A percentile compares a stretch with the other conserved stretches of the same genome.
These are phyloP conservation scores for Ogataea ramenticola DNA, from an alignment of 805 yeast genomes.

Conservation along the genomic window DNA sequence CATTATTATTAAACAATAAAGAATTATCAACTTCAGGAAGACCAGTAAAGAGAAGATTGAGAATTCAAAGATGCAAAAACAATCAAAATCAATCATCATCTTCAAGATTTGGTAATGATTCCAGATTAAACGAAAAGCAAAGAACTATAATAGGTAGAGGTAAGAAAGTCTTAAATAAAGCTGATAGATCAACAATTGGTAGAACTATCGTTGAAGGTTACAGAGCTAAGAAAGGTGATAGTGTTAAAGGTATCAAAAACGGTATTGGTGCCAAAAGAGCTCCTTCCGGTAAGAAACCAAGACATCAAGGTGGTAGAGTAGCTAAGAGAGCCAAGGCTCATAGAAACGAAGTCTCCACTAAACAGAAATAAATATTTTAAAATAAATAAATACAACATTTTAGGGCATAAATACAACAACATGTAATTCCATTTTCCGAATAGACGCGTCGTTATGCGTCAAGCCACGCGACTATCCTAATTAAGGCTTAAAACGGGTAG, in stretches of 20 bases:
- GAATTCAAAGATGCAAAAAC: conserved; percentile 67
- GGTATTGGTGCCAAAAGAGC: conserved; percentile 35
- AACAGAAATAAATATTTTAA: too few species aligned
- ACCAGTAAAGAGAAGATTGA: conserved; percentile 47
- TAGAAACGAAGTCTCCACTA: conserved; percentile 6
- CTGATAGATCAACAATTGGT: conserved; percentile 69
- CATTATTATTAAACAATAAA: conserved; percentile 69
- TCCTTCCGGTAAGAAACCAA: conserved; percentile 44
- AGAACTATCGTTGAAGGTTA: conserved; percentile 59
- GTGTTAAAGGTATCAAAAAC: conserved; percentile 53
- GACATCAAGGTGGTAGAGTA: conserved; percentile 46
- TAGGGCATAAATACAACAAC: too few species aligned
- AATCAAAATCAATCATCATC: conserved; percentile 13
- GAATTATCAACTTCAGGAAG: conserved; percentile 34
- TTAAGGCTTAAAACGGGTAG: too few species aligned
- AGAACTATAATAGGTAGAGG: conserved; percentile 80
- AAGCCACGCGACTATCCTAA: conserved; percentile 2
- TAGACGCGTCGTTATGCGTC: too few species aligned
- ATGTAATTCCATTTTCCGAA: too few species aligned
- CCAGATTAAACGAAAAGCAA: conserved; percentile 52
- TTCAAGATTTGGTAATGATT: conserved; percentile 7
- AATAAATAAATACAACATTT: too few species aligned
- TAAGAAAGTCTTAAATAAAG: conserved; percentile 63
- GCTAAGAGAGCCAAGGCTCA: conserved; percentile 39
- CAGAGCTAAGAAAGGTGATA: conserved; percentile 66